These are phyloP conservation scores for Rhodosporidiobolus sp. DNA, from an alignment of 768 basidiomycete species.

Conservation along the genomic window DNA sequence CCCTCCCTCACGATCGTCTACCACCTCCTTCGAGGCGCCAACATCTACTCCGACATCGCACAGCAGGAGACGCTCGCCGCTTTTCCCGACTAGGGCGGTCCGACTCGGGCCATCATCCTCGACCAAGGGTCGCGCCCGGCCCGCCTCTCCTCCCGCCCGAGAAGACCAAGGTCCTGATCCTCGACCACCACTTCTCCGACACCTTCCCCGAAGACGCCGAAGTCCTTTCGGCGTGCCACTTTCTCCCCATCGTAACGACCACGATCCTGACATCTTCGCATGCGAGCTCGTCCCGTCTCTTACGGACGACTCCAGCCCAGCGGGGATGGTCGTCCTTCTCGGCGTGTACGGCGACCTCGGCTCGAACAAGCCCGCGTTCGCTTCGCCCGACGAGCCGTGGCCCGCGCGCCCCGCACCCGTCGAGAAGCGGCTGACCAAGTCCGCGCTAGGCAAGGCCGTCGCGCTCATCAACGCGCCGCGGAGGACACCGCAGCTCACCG, in stretches of 20 bases:
- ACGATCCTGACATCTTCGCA: slow-evolving; percentile 49
- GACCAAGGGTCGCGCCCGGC: slow-evolving; percentile 56
- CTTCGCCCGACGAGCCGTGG: slow-evolving; percentile 44
- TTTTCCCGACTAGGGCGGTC: slow-evolving; percentile 22
- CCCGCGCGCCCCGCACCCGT: slow-evolving; percentile 44
- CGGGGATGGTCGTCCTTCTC: slow-evolving; percentile 52
- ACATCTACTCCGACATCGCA: slow-evolving; percentile 51
- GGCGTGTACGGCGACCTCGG: slow-evolving; percentile 55
- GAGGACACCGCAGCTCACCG: slow-evolving; percentile 50
- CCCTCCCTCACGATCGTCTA: slow-evolving; percentile 49
- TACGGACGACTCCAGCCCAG: slow-evolving; percentile 19
- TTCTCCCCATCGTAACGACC: slow-evolving; percentile 53
- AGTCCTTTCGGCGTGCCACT: slow-evolving; percentile 53
- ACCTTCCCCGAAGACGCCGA: slow-evolving; percentile 50
- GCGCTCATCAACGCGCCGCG: slow-evolving; percentile 54
- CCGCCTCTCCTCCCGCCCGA: slow-evolving; percentile 46
- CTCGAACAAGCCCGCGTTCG: slow-evolving; percentile 44
- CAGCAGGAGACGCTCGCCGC: slow-evolving; percentile 45
- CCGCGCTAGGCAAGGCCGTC: slow-evolving; percentile 48
- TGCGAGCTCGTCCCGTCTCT: slow-evolving; percentile 51
- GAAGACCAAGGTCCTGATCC: slow-evolving; percentile 47
- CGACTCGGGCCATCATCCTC: slow-evolving; percentile 51
- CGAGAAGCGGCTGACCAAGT: slow-evolving; percentile 51
- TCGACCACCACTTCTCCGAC: slow-evolving; percentile 56
- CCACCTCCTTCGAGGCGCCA: slow-evolving; percentile 53